phyloP scores from a whole-genome alignment of 176 grass and related monocot species.

The Musa schizocarpa region DNA sequence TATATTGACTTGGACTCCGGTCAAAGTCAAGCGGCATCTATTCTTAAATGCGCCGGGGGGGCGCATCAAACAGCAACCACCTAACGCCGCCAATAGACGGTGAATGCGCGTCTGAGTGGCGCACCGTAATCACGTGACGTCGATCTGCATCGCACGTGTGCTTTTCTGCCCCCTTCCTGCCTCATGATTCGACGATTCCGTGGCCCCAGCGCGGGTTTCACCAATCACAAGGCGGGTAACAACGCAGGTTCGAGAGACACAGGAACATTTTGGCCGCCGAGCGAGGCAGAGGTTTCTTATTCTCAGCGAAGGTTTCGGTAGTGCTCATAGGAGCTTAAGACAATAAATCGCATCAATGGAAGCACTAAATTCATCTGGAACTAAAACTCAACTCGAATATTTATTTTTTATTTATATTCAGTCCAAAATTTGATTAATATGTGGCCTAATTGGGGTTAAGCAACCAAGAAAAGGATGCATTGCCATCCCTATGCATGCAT shows the following conservation, averaged over 20 bases:
- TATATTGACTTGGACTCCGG: background rate
- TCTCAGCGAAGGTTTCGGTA: background rate
- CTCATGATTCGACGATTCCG: background rate
- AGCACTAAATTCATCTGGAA: too few species aligned
- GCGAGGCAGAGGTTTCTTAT: background rate
- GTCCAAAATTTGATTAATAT: too few species aligned
- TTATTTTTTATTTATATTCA: too few species aligned
- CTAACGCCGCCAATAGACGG: background rate
- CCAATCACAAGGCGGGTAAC: background rate
- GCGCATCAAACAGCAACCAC: background rate
- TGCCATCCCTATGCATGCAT: too few species aligned
- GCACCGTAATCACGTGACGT: background rate
- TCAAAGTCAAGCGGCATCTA: background rate
- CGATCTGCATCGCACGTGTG: background rate
- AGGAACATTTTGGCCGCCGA: background rate
- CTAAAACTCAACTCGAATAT: too few species aligned
- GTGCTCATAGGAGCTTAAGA: too few species aligned
- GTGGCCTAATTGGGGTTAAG: too few species aligned
- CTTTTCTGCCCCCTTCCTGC: background rate
- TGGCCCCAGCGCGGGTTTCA: background rate
- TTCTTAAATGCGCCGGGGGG: background rate
- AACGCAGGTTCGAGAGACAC: fast-evolving
- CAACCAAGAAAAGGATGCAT: too few species aligned
- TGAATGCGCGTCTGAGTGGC: background rate
- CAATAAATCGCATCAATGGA: too few species aligned